These are phyloP conservation scores for Daldinia eschscholtzii DNA, from an alignment of 2,329 filamentous ascomycete species.

Conservation along the genomic window DNA sequence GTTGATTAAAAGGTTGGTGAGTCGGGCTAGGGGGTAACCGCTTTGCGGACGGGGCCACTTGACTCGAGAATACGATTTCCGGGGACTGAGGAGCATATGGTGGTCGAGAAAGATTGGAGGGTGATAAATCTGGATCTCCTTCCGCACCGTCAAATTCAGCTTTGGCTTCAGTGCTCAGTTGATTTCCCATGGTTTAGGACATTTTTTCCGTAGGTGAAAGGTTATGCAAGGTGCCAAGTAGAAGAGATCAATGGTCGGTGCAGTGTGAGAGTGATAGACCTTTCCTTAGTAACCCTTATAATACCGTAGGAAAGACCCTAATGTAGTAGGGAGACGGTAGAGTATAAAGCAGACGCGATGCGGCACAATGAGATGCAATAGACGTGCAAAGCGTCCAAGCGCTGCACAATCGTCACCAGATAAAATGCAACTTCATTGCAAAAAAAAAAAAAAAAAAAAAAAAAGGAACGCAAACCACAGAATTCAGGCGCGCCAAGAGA, in stretches of 20 bases:
- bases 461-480: background rate
- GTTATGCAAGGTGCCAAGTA: background rate
- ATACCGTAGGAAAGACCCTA: background rate
- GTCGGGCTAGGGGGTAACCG: constrained; percentile 2
- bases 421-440: constrained; percentile 2
- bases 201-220: constrained; percentile 1
- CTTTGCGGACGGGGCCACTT: constrained; percentile 26
- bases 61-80: constrained; percentile 38
- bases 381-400: background rate
- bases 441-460: constrained; percentile 4
- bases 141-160: constrained; percentile 18
- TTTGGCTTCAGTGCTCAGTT: constrained; percentile 28
- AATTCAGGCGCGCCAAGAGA: background rate
- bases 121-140: background rate
- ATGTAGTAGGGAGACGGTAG: background rate
- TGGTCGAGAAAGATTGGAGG: constrained; percentile 1
- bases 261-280: background rate
- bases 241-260: background rate
- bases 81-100: constrained; percentile 15
- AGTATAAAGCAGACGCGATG: too few relatives aligned
- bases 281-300: background rate
- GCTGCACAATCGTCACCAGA: background rate
- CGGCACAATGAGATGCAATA: background rate
- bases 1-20: background rate
- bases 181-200: constrained; percentile 31